phyloP scores from a whole-genome alignment of 2,329 filamentous ascomycete genomes.

The Microcyclospora pomicola region DNA sequence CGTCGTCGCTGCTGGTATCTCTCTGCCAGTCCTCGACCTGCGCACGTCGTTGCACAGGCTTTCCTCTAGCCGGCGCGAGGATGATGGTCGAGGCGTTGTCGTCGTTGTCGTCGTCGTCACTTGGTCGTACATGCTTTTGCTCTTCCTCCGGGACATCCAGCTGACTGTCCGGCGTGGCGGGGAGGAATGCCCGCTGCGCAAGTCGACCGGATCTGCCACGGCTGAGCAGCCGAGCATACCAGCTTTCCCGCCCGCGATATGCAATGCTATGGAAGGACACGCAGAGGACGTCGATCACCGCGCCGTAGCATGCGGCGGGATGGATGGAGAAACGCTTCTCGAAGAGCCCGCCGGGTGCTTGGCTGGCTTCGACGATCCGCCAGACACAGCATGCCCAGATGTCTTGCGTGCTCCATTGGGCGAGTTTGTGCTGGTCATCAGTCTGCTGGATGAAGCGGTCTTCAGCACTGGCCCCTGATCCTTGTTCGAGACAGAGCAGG shows the following conservation, averaged over 20 bases:
- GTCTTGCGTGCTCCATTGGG: constrained; percentile 10
- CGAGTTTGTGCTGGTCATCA: constrained; percentile 4
- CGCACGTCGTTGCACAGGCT: too few relatives aligned
- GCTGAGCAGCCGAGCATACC: constrained; percentile 6
- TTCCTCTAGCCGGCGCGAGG: too few relatives aligned
- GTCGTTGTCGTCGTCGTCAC: too few relatives aligned
- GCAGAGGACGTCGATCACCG: constrained; percentile 13
- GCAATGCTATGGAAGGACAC: constrained; percentile 15
- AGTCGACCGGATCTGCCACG: background rate
- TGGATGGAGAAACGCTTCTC: constrained; percentile 4
- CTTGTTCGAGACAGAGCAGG: constrained; percentile 11
- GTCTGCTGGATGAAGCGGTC: background rate
- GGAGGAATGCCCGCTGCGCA: too few relatives aligned
- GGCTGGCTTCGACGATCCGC: constrained; percentile 12
- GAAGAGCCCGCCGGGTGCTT: constrained; percentile 6
- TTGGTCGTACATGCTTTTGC: too few relatives aligned
- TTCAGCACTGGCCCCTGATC: constrained; percentile 2
- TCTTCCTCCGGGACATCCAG: too few relatives aligned
- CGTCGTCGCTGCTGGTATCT: too few relatives aligned
- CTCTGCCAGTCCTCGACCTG: too few relatives aligned
- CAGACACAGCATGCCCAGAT: constrained; percentile 14
- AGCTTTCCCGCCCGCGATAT: constrained; percentile 5
- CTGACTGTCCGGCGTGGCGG: too few relatives aligned
- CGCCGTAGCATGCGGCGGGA: constrained; percentile 10
- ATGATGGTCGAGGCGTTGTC: too few relatives aligned